phyloP scores from a whole-genome alignment of 2,329 filamentous ascomycete species.

The Microdochium nivale region DNA sequence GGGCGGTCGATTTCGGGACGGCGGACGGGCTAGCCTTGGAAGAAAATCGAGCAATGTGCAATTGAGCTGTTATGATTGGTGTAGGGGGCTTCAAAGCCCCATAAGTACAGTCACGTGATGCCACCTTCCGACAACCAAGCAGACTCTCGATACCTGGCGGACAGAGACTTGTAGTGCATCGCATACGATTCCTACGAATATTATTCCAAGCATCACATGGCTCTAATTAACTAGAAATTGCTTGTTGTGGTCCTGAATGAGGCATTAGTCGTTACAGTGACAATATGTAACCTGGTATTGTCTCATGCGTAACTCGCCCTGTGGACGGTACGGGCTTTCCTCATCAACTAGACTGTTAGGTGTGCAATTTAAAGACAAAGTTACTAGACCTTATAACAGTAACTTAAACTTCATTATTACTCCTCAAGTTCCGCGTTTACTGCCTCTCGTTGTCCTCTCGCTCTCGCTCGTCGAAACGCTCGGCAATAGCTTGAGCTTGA shows the following conservation, averaged over 20 bases:
- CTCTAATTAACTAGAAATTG: no score
- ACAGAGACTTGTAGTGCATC: no score
- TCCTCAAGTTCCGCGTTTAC: conserved; percentile 13
- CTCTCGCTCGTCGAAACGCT: conserved; percentile 58
- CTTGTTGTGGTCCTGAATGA: no score
- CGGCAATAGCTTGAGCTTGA: conserved; percentile 59
- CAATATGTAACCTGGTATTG: no score
- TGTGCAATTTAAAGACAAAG: no score
- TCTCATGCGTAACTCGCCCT: no score
- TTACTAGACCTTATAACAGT: no score
- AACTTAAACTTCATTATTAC: no score
- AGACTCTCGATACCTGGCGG: neutral
- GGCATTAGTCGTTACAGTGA: no score
- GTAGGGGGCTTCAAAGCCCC: conserved; percentile 4
- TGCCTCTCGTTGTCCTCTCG: conserved; percentile 63
- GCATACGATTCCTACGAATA: no score
- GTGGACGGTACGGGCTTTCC: no score
- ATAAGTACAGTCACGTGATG: conserved; percentile 19
- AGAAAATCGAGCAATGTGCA: conserved; percentile 35
- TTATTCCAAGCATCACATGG: conserved; percentile 1
- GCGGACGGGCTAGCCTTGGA: conserved; percentile 30
- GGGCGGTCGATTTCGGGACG: conserved; percentile 21
- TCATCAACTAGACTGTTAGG: no score
- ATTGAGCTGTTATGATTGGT: conserved; percentile 42
- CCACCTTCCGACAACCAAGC: neutral